A percentile compares a stretch with the other conserved stretches of the same genome.
These are phyloP conservation scores for Colletotrichum sp. DNA, from an alignment of 2,329 filamentous ascomycete species.

Conservation along the genomic window DNA sequence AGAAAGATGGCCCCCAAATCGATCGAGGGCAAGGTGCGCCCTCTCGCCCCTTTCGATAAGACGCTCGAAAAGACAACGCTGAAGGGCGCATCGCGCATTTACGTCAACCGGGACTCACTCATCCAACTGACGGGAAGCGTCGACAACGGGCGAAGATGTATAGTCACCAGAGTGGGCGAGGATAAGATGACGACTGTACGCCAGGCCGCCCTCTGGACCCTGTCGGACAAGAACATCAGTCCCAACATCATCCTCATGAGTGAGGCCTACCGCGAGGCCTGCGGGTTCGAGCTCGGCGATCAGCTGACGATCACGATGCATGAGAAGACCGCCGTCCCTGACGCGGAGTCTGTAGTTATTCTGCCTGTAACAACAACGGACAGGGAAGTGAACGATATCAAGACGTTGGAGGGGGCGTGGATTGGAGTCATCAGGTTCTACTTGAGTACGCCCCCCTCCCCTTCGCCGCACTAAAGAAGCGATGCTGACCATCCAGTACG, in stretches of 20 bases:
- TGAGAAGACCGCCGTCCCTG: slow-evolving; percentile 53
- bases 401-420: slow-evolving; percentile 26
- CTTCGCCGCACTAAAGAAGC: slow-evolving; percentile 7
- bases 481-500: slow-evolving; percentile 45
- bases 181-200: slow-evolving; percentile 30
- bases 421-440: slow-evolving; percentile 7
- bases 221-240: slow-evolving; percentile 65
- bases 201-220: slow-evolving; percentile 56
- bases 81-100: slow-evolving; percentile 50
- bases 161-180: slow-evolving; percentile 36
- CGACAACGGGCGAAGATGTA: slow-evolving; percentile 48
- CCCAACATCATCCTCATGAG: slow-evolving; percentile 75
- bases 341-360: slow-evolving; percentile 56
- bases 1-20: not conserved
- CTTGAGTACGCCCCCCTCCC: not conserved
- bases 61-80: slow-evolving; percentile 47
- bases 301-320: slow-evolving; percentile 65
- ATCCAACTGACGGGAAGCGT: slow-evolving; percentile 47
- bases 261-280: slow-evolving; percentile 74
- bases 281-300: slow-evolving; percentile 75
- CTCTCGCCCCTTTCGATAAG: slow-evolving; percentile 39
- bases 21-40: slow-evolving; percentile 39
- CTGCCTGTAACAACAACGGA: slow-evolving; percentile 8
- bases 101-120: slow-evolving; percentile 52
- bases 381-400: slow-evolving; percentile 38